Base-by-base conservation (phyloP, 352 stramenopile genomes). In the Peronosclerospora sorghi region DNA sequence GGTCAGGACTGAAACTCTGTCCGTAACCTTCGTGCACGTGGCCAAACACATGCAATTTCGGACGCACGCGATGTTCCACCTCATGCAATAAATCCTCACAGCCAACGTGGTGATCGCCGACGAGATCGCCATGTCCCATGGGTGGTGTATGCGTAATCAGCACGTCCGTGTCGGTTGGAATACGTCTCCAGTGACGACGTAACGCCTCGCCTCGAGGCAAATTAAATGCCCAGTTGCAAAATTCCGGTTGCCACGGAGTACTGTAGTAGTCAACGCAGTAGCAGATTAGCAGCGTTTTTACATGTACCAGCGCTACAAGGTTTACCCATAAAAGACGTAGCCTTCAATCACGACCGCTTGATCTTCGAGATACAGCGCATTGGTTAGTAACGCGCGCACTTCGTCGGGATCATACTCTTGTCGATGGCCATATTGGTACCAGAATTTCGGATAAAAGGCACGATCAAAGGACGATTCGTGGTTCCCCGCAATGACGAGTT, bases 1-100 rank as follows among this genome's bases (percentile, higher is more conserved):
- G 77, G 59, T 92, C 73, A 8, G 47, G 66, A 13, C 60, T 81
- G 6, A 38, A 65, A n/a, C 62, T 81, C 8, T 56, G 52, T 28
- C 86, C 86, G 49, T 90, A 87, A 24, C 70, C 74, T 60, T 95
- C 78, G 45, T 95, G 86, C 36, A 96, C 86, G 43, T 96, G 86
- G 1, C 86, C 86, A 60, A 95, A 96, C 8, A 96, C 73, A 50
- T 94, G 76, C 35, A 91, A 60, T 28, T 68, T 62, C 12, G 84
- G 84, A 29, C 60, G 62, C 37, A 94, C 65, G 15, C 79, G 57
- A 3, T 52, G 45, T 37, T 86, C 66, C 28, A 96, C 68, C 39
- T 91, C 62, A 3, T 41, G 24, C 19, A 91, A 36, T 13, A 96
- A 50, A 45, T 93, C 76, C 8, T 66, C 64, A 48, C 81, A 92